A percentile compares a stretch with the other conserved stretches of the same genome.
These are phyloP conservation scores for Viola pubescens DNA, from an alignment of 441 rosid species.

Conservation along the genomic window DNA sequence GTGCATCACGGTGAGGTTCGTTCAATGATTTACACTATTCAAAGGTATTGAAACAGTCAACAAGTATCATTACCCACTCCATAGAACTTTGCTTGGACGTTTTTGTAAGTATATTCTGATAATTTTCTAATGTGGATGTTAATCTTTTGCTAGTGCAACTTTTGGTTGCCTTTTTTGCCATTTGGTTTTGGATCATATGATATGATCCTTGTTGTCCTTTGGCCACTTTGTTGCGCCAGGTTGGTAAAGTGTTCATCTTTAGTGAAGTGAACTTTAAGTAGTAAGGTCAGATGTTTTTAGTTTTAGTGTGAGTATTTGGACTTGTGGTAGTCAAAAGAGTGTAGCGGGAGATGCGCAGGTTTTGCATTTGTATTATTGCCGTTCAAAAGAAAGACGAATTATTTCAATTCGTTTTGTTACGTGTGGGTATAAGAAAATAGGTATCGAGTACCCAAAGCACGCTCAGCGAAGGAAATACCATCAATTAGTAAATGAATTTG, in stretches of 20 bases:
- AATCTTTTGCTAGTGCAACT: background rate
- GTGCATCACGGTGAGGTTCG: constrained; percentile 2
- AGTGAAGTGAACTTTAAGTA: background rate
- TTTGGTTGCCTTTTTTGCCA: background rate
- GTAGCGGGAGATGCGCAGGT: constrained; percentile 14
- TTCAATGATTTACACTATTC: constrained; percentile 1
- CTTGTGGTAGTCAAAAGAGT: constrained; percentile 12
- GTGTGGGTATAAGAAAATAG: background rate
- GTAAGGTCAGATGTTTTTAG: background rate
- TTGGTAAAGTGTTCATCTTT: background rate
- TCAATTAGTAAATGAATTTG: background rate
- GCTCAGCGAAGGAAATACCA: constrained; percentile 12
- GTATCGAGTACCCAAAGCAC: constrained; percentile 21
- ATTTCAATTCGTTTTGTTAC: no score
- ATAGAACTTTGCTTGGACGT: background rate
- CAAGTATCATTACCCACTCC: constrained; percentile 8
- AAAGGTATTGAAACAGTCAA: constrained; percentile 17
- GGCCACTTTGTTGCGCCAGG: background rate
- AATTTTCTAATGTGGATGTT: background rate
- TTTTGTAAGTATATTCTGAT: background rate
- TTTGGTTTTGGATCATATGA: background rate
- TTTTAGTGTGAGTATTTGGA: constrained; percentile 2
- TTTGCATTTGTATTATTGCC: constrained; percentile 3
- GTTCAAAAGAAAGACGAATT: no score
- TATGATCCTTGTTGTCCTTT: background rate